Evolutionary conservation across 1,284 basidiomycete species (phyloP).

Genomic region (Takashimella tepidaria): DNA sequence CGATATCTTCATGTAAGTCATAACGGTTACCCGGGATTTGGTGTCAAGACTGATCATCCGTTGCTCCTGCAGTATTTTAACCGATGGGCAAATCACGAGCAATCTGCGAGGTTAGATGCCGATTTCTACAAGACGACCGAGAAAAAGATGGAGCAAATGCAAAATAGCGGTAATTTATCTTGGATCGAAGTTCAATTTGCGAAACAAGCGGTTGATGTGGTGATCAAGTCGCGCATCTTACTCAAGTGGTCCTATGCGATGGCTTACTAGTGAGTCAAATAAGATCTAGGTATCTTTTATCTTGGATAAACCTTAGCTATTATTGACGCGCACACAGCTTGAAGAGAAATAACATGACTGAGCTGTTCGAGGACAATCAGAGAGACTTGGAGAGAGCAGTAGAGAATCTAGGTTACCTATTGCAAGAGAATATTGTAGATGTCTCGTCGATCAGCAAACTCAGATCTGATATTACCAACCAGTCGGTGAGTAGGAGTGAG

Average conservation of each 20-base stretch:
- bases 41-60: not conserved
- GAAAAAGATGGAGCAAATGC: slow-evolving; percentile 99
- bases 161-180: slow-evolving; percentile 79
- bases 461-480: slow-evolving; percentile 89
- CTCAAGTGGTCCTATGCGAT: slow-evolving; percentile 99
- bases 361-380: slow-evolving; percentile 96
- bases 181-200: slow-evolving; percentile 99
- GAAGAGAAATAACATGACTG: slow-evolving; percentile 82
- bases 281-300: no score
- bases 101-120: slow-evolving; percentile 89
- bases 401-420: slow-evolving; percentile 85
- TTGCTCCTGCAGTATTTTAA: slow-evolving; percentile 73
- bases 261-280: slow-evolving; percentile 71
- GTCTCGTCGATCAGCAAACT: slow-evolving; percentile 72
- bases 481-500: slow-evolving; percentile 61
- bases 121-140: slow-evolving; percentile 92
- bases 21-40: no score
- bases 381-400: slow-evolving; percentile 91
- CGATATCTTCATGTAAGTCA: slow-evolving; percentile 89
- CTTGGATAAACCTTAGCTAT: no score
- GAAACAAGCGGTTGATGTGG: slow-evolving; percentile 91
- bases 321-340: slow-evolving; percentile 38
- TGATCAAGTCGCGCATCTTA: slow-evolving; percentile 85
- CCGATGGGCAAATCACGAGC: slow-evolving; percentile 97
- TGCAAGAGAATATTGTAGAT: slow-evolving; percentile 74